Conservation (phyloP, 371 early-diverging fungal genomes). For the Mucor ambiguus region DNA sequence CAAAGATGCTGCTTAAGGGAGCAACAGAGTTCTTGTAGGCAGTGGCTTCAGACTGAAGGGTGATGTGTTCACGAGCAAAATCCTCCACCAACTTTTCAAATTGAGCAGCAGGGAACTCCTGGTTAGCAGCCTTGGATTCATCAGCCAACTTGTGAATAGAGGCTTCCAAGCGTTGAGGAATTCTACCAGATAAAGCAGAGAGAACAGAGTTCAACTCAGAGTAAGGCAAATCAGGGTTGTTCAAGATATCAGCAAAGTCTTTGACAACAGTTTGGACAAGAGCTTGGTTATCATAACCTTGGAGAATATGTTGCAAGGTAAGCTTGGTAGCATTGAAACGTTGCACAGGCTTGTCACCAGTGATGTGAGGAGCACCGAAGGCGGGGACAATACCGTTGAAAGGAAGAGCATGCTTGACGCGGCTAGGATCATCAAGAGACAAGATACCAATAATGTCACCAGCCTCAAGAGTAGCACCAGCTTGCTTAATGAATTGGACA, state of each 20-base stretch:
- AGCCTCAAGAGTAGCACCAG: constrained; percentile 83
- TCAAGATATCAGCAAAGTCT: constrained; percentile 74
- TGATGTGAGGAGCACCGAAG: constrained; percentile 75
- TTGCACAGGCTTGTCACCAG: constrained; percentile 86
- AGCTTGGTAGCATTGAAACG: constrained; percentile 67
- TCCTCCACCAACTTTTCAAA: constrained; percentile 69
- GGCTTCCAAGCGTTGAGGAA: constrained; percentile 77
- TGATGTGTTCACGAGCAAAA: constrained; percentile 53
- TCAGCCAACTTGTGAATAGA: constrained; percentile 53
- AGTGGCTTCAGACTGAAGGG: constrained; percentile 65
- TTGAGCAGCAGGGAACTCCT: constrained; percentile 77
- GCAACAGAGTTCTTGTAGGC: constrained; percentile 63
- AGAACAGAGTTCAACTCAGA: constrained; percentile 81
- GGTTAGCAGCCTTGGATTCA: constrained; percentile 39
- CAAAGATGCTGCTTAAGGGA: constrained; percentile 70
- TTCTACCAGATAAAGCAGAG: constrained; percentile 85
- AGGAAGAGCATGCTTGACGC: constrained; percentile 86
- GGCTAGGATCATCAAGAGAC: constrained; percentile 90
- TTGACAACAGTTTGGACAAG: constrained; percentile 70
- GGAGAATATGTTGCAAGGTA: constrained; percentile 75
- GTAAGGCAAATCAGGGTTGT: constrained; percentile 84
- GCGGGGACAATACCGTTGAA: constrained; percentile 87
- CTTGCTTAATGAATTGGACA: constrained; percentile 89
- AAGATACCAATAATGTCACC: constrained; percentile 95
- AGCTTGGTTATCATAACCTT: constrained; percentile 87